Evolutionary conservation across 225 moss, liverwort and hornwort genomes (phyloP).

Genomic region (Pleurozium schreberi): DNA sequence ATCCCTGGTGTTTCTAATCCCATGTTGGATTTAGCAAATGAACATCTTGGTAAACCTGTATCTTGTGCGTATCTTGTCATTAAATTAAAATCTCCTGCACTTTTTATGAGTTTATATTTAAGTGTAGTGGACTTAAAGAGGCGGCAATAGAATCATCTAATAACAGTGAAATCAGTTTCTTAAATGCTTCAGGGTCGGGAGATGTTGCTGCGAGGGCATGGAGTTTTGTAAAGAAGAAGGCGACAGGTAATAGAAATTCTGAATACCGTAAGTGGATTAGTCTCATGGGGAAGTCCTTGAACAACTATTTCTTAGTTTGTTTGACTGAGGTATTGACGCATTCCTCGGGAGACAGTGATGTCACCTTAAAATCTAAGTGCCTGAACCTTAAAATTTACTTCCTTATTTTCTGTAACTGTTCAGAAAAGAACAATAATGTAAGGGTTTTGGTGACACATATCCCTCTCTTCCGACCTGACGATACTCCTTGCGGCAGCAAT

Average conservation of each 20-base stretch:
- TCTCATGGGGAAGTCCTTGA: neutral
- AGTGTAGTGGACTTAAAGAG: neutral
- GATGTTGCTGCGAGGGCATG: slow-evolving; percentile 47
- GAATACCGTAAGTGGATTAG: neutral
- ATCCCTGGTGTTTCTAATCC: neutral
- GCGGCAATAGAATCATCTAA: slow-evolving; percentile 26
- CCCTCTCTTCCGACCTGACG: slow-evolving; percentile 60
- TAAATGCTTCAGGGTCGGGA: slow-evolving; percentile 49
- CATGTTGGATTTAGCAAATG: neutral
- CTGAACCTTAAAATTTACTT: neutral
- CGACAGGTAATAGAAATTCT: slow-evolving; percentile 25
- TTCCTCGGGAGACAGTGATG: neutral
- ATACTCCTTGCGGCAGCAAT: slow-evolving; percentile 50
- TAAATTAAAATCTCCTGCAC: neutral
- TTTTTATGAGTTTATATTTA: neutral
- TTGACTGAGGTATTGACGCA: neutral
- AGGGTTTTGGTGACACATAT: slow-evolving; percentile 52
- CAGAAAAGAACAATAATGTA: slow-evolving; percentile 22
- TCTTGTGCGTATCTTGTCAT: neutral
- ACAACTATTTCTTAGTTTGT: neutral
- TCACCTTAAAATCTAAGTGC: neutral
- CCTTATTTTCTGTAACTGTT: neutral
- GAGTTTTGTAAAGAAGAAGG: slow-evolving; percentile 33
- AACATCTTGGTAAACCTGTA: neutral
- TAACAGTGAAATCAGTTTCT: slow-evolving; percentile 36